A percentile compares a stretch with the other conserved stretches of the same genome.
Evolutionary conservation across 257 asterid species (phyloP).

Genomic region (Nicotiana benthamiana): DNA sequence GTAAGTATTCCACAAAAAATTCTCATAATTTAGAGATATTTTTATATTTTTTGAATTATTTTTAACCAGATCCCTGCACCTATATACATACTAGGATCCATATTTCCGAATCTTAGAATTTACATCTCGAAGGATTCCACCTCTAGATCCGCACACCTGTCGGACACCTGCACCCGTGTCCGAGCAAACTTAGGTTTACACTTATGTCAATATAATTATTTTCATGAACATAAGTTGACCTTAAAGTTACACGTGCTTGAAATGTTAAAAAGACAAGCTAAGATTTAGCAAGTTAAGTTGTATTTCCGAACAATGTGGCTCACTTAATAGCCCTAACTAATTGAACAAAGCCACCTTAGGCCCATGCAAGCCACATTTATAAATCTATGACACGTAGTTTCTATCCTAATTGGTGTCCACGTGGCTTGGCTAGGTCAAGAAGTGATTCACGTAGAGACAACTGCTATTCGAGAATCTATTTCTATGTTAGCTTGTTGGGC

Average conservation of each 20-base stretch:
- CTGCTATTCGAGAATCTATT: background rate
- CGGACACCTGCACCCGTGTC: too few relatives aligned
- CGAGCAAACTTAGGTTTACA: background rate
- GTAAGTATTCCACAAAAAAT: too few relatives aligned
- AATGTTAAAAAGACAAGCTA: background rate
- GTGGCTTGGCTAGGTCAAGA: background rate
- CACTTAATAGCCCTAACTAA: background rate
- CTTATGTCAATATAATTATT: background rate
- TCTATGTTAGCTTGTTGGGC: background rate
- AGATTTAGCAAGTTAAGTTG: background rate
- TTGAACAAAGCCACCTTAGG: background rate
- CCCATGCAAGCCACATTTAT: background rate
- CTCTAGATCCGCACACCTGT: too few relatives aligned
- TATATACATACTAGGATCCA: too few relatives aligned
- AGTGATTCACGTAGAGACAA: background rate
- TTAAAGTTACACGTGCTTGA: background rate
- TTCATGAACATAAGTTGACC: background rate
- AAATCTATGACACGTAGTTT: background rate
- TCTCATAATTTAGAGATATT: too few relatives aligned
- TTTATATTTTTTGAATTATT: too few relatives aligned
- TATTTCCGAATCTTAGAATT: too few relatives aligned
- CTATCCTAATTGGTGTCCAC: background rate
- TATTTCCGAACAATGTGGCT: background rate
- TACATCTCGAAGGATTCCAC: too few relatives aligned
- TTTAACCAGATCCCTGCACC: too few relatives aligned